These are phyloP conservation scores for Eucalyptus caleyi DNA, from an alignment of 345 rosid genomes.

Conservation along the genomic window DNA sequence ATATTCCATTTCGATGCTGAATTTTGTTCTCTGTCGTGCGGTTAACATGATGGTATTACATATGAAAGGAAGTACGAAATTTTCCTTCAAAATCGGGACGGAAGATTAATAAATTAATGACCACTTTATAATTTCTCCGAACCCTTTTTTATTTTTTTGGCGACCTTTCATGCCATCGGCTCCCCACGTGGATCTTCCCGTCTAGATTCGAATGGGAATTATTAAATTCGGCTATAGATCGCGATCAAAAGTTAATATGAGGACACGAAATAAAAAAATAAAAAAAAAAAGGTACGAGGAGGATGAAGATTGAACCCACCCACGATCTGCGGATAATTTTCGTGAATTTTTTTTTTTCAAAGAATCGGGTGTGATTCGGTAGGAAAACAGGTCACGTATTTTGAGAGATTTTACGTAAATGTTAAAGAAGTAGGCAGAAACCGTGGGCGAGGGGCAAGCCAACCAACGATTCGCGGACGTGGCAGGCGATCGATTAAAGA, in stretches of 20 bases:
- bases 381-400: background rate
- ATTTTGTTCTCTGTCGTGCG: background rate
- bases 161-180: background rate
- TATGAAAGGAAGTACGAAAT: background rate
- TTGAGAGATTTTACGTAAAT: background rate
- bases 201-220: background rate
- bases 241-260: background rate
- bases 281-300: background rate
- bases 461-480: background rate
- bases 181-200: background rate
- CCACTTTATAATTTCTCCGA: background rate
- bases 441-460: background rate
- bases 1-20: background rate
- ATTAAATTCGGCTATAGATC: background rate
- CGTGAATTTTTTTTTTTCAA: background rate
- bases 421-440: too few relatives aligned
- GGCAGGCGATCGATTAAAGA: background rate
- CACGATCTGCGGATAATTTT: background rate
- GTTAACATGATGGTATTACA: background rate
- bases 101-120: background rate
- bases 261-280: background rate
- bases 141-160: background rate
- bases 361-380: background rate
- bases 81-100: background rate
- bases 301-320: background rate